Conservation (phyloP, 2,329 filamentous ascomycete species). For the Orbilia quercus region DNA sequence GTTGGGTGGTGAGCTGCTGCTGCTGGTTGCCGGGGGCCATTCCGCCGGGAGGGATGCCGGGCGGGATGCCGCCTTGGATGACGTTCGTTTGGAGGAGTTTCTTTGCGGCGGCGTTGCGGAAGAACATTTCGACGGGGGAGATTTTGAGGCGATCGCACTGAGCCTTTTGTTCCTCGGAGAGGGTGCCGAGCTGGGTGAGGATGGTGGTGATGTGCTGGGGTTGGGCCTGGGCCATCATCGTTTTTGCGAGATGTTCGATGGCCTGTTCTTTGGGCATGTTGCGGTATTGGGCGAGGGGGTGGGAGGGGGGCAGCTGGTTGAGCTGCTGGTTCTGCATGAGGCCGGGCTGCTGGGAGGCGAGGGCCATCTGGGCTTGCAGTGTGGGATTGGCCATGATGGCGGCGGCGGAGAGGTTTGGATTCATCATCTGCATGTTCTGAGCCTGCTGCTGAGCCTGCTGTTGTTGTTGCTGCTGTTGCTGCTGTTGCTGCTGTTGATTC, state of each 20-base stretch:
- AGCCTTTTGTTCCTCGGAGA: conserved; percentile 45
- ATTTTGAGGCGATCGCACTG: conserved; percentile 43
- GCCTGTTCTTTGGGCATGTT: conserved; percentile 47
- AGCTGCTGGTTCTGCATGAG: conserved; percentile 27
- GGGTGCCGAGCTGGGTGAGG: conserved; percentile 26
- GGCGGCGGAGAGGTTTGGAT: conserved; percentile 37
- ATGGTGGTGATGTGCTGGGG: conserved; percentile 47
- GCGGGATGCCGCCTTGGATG: conserved; percentile 7
- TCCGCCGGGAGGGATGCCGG: conserved; percentile 1
- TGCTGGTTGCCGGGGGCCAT: neutral
- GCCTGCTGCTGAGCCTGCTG: conserved; percentile 10
- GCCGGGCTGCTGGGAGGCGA: conserved; percentile 44
- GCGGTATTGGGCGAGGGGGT: conserved; percentile 37
- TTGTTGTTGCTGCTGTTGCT: neutral
- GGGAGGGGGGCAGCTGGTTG: conserved; percentile 13
- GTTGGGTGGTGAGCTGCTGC: conserved; percentile 27
- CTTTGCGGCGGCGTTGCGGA: conserved; percentile 48
- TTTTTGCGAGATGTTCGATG: conserved; percentile 34
- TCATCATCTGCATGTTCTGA: conserved; percentile 27
- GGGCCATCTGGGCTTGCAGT: conserved; percentile 43
- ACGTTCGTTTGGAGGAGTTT: conserved; percentile 30
- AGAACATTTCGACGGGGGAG: conserved; percentile 45
- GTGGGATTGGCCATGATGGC: conserved; percentile 38
- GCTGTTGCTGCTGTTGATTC: conserved; percentile 5
- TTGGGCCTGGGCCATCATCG: conserved; percentile 47